These are phyloP conservation scores for Monosporascus ibericus DNA, from an alignment of 2,329 filamentous ascomycete genomes.

Conservation along the genomic window DNA sequence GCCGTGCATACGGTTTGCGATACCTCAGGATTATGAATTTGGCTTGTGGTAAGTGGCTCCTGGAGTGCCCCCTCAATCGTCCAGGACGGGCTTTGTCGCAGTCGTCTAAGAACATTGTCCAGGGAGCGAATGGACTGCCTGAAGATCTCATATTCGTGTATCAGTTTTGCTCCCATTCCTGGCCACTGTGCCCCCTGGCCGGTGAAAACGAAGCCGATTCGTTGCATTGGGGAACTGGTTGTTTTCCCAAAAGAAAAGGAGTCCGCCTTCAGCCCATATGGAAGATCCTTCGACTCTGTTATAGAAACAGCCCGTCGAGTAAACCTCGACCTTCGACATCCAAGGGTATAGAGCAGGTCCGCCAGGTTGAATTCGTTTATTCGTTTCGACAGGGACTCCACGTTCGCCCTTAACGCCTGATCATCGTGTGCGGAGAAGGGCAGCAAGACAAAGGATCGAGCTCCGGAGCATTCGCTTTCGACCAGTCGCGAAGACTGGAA, in stretches of 20 bases:
- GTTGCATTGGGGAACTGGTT: background rate
- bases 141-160: background rate
- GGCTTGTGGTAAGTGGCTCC: background rate
- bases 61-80: background rate
- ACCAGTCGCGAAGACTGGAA: too few species aligned
- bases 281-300: background rate
- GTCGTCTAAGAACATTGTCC: background rate
- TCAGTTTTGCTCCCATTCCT: background rate
- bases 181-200: constrained; percentile 1
- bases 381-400: too few species aligned
- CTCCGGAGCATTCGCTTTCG: background rate
- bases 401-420: too few species aligned
- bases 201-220: background rate
- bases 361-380: too few species aligned
- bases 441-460: background rate
- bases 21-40: background rate
- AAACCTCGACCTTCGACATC: background rate
- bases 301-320: background rate
- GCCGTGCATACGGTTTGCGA: constrained; percentile 1
- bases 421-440: constrained; percentile 1
- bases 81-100: background rate
- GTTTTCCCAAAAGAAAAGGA: background rate
- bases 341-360: constrained; percentile 1
- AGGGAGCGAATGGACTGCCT: background rate
- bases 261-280: background rate